Conservation (phyloP, 305 asterid genomes). For the Petunia hybrid region DNA sequence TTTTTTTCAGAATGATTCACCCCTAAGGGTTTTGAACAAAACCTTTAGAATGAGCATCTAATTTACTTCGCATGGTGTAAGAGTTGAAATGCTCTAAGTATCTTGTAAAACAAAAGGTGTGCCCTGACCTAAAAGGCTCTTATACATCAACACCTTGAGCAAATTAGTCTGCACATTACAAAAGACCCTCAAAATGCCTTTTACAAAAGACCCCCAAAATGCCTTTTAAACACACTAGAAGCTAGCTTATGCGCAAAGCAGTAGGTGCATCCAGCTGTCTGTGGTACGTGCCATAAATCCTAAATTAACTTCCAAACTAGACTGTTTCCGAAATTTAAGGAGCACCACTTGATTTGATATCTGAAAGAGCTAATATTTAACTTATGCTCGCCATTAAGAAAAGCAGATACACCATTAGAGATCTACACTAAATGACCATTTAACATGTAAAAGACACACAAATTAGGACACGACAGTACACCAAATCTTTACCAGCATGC, state of each 20-base stretch:
- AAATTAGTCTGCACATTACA: not conserved
- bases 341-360: not conserved
- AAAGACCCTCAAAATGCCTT: slow-evolving; percentile 4
- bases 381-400: not conserved
- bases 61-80: not conserved
- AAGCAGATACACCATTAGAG: not conserved
- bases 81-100: not conserved
- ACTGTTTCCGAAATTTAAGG: slow-evolving; percentile 12
- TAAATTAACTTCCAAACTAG: slow-evolving; percentile 18
- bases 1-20: not conserved
- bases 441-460: slow-evolving; percentile 1
- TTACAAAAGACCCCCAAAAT: not conserved
- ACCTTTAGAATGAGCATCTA: slow-evolving; percentile 1
- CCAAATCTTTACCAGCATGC: not conserved
- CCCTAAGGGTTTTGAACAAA: not conserved
- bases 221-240: not conserved
- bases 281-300: not conserved
- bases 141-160: slow-evolving; percentile 11
- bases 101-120: not conserved
- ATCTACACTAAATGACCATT: not conserved
- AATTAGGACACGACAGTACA: not conserved
- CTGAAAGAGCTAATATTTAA: not conserved
- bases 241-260: not conserved
- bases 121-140: not conserved
- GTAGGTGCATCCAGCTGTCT: not conserved